Evolutionary conservation across 2,329 filamentous ascomycete species (phyloP), one percentile per base, ranked within the genome.

Genomic region (Diplodia intermedia): DNA sequence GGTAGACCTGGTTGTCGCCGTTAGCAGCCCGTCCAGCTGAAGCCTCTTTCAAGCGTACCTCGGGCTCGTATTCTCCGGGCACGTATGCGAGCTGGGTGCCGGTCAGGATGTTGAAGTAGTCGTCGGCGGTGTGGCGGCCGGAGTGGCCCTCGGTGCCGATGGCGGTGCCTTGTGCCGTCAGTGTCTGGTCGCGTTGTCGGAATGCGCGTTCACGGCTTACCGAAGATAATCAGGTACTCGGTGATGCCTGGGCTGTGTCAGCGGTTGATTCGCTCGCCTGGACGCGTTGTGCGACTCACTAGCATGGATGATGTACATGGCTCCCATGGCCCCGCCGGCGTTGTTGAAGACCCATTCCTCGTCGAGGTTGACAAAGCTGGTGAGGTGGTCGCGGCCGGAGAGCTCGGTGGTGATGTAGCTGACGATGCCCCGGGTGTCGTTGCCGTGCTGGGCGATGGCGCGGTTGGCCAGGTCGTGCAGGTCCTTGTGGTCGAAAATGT

Each of bases 311-410:
- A 96, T 89, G 79, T 92, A 93, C 93, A 96, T 95, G 75, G 87
- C 91, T 67, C 93, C 93, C 93, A 96, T 97, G 65, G 92, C 92
- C 71, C 93, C 93, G 65, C 93, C 93, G 63, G 92, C 92, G 76
- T 96, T 96, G 85, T 96, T 97, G 75, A 97, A 94, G 55, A 96
- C 85, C 92, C 92, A 97, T 79, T 94, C 90, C 81, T 94, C 88
- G 69, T 90, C 82, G 67, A 86, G 77, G 81, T 91, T 93, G 76
- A 94, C 76, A 79, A 92, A 71, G 53, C 67, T 61, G 26, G 49
- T 66, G n/a, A 68, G 63, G 14, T 62, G 55, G 40, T 68, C 72
- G 29, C 68, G 61, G 40, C 55, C 54, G 3, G 83, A 82, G 67
- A 96, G 84, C 80, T 92, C 89, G 69, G 81, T 75, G 63, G 92